Evolutionary conservation across 176 grass and related monocot genomes (phyloP).

Genomic region (Aechmea fasciata): DNA sequence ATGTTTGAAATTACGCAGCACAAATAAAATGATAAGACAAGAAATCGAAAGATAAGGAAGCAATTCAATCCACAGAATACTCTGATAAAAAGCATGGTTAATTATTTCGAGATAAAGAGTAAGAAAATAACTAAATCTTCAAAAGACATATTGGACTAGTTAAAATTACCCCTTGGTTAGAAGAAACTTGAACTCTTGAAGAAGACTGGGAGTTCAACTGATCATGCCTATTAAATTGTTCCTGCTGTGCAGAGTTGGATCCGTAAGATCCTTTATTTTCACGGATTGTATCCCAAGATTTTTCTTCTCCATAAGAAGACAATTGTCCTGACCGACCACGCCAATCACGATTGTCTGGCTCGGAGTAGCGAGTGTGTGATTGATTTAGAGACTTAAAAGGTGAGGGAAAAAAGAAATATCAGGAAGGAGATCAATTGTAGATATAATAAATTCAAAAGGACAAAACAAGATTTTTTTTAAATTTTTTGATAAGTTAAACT

Average conservation of each 20-base stretch:
- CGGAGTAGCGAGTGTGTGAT: conserved; percentile 48
- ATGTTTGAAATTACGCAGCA: not conserved
- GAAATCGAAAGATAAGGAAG: not conserved
- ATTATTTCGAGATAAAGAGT: not conserved
- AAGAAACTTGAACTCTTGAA: conserved; percentile 44
- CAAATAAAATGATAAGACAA: not conserved
- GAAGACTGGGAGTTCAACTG: conserved; percentile 42
- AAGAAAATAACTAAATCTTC: not conserved
- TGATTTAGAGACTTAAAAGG: conserved; percentile 43
- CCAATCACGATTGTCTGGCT: conserved; percentile 85
- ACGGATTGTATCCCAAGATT: conserved; percentile 76
- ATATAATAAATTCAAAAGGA: not conserved
- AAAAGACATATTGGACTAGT: not conserved
- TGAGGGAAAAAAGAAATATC: not conserved
- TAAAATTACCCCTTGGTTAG: conserved; percentile 7
- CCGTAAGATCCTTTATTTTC: conserved; percentile 52
- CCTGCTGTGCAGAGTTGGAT: conserved; percentile 50
- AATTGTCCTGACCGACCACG: conserved; percentile 46
- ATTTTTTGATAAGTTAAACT: not conserved
- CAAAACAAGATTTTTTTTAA: not conserved
- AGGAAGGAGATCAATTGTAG: not conserved
- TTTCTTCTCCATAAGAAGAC: conserved; percentile 40
- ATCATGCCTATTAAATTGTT: conserved; percentile 51
- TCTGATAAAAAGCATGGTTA: not conserved
- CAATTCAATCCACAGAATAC: not conserved